These are phyloP conservation scores for Candida anutae DNA, from an alignment of 1,139 yeast species.

Conservation along the genomic window DNA sequence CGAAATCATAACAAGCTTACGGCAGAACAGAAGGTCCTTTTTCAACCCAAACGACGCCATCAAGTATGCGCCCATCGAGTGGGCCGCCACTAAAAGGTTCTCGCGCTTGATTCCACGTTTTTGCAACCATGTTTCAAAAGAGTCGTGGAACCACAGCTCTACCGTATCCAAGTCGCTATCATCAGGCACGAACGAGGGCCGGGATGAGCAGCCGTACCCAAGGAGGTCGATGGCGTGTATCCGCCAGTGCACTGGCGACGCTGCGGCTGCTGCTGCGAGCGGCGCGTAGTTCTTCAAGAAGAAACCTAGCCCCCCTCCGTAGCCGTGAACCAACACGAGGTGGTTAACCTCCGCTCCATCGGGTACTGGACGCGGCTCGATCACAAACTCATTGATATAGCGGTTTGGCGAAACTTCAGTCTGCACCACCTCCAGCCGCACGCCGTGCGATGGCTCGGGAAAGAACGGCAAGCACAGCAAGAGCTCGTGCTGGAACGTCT, in stretches of 20 bases:
- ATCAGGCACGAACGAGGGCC: conserved; percentile 43
- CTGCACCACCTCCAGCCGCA: conserved; percentile 24
- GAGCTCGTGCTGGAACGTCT: conserved; percentile 46
- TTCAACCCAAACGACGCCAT: conserved; percentile 41
- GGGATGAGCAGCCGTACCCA: conserved; percentile 72
- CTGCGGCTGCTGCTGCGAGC: no score
- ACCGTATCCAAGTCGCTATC: conserved; percentile 25
- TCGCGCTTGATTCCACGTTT: conserved; percentile 18
- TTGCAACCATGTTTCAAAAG: conserved; percentile 38
- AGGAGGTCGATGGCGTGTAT: conserved; percentile 65
- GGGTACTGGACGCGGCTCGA: conserved; percentile 46
- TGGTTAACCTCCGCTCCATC: conserved; percentile 39
- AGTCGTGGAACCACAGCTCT: conserved; percentile 48
- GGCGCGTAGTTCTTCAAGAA: conserved; percentile 53
- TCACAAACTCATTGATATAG: conserved; percentile 57
- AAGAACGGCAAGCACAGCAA: conserved; percentile 34
- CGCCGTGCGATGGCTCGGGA: conserved; percentile 25
- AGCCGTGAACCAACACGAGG: conserved; percentile 64
- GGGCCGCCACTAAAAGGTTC: conserved; percentile 43
- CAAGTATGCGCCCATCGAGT: conserved; percentile 59
- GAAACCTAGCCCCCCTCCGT: conserved; percentile 74
- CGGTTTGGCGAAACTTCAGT: conserved; percentile 31
- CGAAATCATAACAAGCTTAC: conserved; percentile 43
- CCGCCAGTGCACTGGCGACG: conserved; percentile 38
- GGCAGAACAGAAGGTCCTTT: conserved; percentile 34